Evolutionary conservation across 1,139 yeast species (phyloP), one percentile per base, ranked within the genome.

Genomic region (Blastobotrys indianensis): DNA sequence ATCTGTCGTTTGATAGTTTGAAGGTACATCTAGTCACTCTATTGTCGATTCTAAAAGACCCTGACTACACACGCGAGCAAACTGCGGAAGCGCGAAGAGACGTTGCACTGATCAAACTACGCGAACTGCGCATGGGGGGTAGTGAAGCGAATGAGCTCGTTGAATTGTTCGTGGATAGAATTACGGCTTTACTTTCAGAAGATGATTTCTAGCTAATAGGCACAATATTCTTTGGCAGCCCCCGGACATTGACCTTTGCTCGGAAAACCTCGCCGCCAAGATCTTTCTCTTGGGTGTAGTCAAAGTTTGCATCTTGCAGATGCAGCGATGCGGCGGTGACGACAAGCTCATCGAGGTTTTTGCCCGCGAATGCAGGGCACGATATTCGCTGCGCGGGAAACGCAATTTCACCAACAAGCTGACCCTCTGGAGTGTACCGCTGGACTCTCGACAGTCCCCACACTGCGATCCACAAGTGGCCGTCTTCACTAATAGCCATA

Each of bases 311-410:
- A 29, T 66, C 66, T 41, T 73, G 75, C 51, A 74, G 66, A 42
- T 74, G 64, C 51, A 68, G 58, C 54, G 77, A 77, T 1, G 84
- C 95, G 17, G 83, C 74, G 10, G 95, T 83, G 40, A 87, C 77
- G 56, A 74, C 82, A 48, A 88, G 56, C 47, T 79, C 82, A 56
- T 79, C 76, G 48, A 69, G 63, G 36, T 76, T 60, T 11, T 61
- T 62, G 2, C 95, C 94, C 5, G 88, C 94, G 54, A 85, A 72
- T 0, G 82, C 75, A 37, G 83, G 81, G 60, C 95, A 85, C 3
- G 92, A 79, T 38, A 80, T 65, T 53, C 81, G 69, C 44, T 73
- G 59, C 0, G 83, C 82, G 1, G 95, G 95, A 42, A 88, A 60
- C 9, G 61, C 50, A 59, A 72, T 76, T 50, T 73, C 74, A 54